Base-by-base conservation (phyloP, 805 yeast genomes). In the Candida multigemmis region DNA sequence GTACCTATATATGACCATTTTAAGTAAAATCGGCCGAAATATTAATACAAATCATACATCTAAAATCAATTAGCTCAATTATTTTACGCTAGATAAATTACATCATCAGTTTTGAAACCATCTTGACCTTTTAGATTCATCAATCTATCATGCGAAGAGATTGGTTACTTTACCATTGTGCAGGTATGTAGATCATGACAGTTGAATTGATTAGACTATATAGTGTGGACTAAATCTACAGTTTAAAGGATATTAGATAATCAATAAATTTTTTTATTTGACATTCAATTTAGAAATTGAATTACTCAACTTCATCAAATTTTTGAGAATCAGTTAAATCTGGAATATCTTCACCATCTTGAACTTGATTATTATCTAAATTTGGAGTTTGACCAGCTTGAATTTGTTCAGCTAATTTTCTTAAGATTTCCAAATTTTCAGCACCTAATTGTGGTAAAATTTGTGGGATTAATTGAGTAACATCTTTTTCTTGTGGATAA, bases 391-490 rank as follows among this genome's bases (percentile, higher is more conserved):
- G 69, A 35, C 68, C 75, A 31, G 65, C 63, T 68, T 84, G 87
- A 60, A 83, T 64, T 60, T 82, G 87, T 64, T 82, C 82, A 38
- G 96, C 96, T 60, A 89, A 71, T 65, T 79, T 73, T 57, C 84
- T 78, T 61, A 89, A 73, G 62, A 84, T 77, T 56, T 79, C 82
- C 57, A 85, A 76, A 65, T 91, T 83, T 64, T 89, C 97, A 44
- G 94, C 83, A 53, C 96, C 95, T 65, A 89, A 74, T 71, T 87
- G 96, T 48, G 94, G 87, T 56, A 89, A 75, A 63, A 89, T 85
- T 62, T 76, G 80, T 50, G 97, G 97, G 46, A 89, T 74, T 67
- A 91, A 75, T 50, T 87, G 95, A 43, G 91, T 78, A 53, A 89
- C 74, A 43, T 76, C 72, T 77, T 85, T 87, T 67, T 85, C 91